Evolutionary conservation across 23 red algal species (phyloP).

Genomic region (Cyanidiococcus yangmingshanensis): DNA sequence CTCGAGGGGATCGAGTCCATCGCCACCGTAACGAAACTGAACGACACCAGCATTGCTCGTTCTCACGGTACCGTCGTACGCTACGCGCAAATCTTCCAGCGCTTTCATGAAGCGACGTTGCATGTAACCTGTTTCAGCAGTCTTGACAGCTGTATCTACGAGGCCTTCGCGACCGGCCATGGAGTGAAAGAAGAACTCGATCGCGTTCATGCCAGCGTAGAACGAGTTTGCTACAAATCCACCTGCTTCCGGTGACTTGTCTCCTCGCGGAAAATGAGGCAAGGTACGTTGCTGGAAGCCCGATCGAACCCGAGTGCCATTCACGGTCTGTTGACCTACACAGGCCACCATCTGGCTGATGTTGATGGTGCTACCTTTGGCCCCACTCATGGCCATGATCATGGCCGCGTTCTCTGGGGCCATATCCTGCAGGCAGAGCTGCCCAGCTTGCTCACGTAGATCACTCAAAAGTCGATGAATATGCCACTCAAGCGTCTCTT

Average conservation of each 20-base stretch:
- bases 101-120: conserved; percentile 80
- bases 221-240: conserved; percentile 98
- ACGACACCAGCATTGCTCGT: conserved; percentile 64
- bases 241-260: conserved; percentile 66
- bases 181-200: conserved; percentile 98
- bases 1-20: conserved; percentile 71
- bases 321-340: conserved; percentile 93
- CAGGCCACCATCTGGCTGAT: conserved; percentile 99
- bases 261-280: conserved; percentile 70
- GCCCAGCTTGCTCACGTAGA: conserved; percentile 64
- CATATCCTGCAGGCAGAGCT: conserved; percentile 42
- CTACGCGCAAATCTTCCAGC: conserved; percentile 79
- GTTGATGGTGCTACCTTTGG: conserved; percentile 92
- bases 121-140: conserved; percentile 89
- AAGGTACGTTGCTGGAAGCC: conserved; percentile 79
- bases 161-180: conserved; percentile 90
- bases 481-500: conserved; percentile 80
- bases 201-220: conserved; percentile 73
- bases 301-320: conserved; percentile 63
- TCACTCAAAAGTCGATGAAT: conserved; percentile 55
- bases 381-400: conserved; percentile 85
- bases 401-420: conserved; percentile 61
- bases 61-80: conserved; percentile 94
- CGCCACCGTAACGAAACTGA: conserved; percentile 81
- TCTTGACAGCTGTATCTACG: conserved; percentile 98